Evolutionary conservation across 108 stramenopile species (phyloP).

Genomic region (Nitzschia sp.): DNA sequence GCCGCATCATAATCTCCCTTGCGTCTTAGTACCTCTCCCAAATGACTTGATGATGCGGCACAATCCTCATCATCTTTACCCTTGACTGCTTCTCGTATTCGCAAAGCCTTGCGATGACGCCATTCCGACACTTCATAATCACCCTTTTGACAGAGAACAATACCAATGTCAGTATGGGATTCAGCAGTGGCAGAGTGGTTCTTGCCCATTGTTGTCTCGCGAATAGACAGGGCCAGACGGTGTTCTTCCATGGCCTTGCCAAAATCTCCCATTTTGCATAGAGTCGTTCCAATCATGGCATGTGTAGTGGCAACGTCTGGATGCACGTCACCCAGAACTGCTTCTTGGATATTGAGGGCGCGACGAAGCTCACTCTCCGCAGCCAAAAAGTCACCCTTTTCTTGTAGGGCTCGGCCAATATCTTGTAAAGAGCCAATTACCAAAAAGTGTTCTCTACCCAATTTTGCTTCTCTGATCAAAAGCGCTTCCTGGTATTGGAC

Average conservation of each 20-base stretch:
- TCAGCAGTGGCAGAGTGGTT: constrained; percentile 27
- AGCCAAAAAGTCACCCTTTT: constrained; percentile 34
- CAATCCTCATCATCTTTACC: constrained; percentile 39
- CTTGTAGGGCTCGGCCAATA: constrained; percentile 28
- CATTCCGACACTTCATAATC: constrained; percentile 34
- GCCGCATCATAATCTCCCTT: constrained; percentile 32
- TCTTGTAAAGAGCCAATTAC: constrained; percentile 36
- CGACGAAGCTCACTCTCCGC: constrained; percentile 22
- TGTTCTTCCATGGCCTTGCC: constrained; percentile 35
- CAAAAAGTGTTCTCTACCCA: constrained; percentile 39
- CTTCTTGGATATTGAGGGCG: constrained; percentile 33
- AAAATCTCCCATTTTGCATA: constrained; percentile 29
- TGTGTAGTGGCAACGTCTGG: constrained; percentile 33
- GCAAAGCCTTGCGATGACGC: constrained; percentile 31
- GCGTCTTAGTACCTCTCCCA: constrained; percentile 31
- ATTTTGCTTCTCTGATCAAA: constrained; percentile 27
- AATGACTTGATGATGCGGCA: constrained; percentile 25
- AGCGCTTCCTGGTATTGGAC: constrained; percentile 23
- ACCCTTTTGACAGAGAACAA: constrained; percentile 29
- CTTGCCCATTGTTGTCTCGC: constrained; percentile 32
- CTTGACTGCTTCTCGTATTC: constrained; percentile 30
- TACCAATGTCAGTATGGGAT: constrained; percentile 39
- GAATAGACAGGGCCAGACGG: constrained; percentile 38
- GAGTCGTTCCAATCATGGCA: constrained; percentile 29
- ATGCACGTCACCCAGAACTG: constrained; percentile 29